phyloP scores from a whole-genome alignment of 495 filamentous ascomycete genomes.

The Penicillium parvum region DNA sequence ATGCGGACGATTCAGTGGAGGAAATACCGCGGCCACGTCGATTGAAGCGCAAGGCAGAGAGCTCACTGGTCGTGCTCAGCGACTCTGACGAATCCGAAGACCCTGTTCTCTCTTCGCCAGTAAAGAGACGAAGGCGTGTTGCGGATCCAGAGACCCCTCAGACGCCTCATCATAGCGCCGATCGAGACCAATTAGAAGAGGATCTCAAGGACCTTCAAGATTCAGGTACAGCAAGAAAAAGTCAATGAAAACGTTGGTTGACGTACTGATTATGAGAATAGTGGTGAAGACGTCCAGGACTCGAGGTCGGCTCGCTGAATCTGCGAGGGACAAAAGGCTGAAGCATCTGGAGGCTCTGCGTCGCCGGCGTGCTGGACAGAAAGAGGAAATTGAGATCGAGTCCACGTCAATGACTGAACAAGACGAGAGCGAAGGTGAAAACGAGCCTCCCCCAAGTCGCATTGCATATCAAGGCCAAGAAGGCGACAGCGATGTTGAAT shows the following conservation, averaged over 20 bases:
- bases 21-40: conserved; percentile 26
- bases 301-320: conserved; percentile 34
- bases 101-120: conserved; percentile 24
- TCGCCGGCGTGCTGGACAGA: conserved; percentile 55
- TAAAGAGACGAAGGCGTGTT: conserved; percentile 18
- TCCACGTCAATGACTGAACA: conserved; percentile 10
- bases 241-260: conserved; percentile 11
- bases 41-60: conserved; percentile 25
- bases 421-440: conserved; percentile 8
- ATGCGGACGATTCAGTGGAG: conserved; percentile 10
- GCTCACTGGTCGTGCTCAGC: conserved; percentile 13
- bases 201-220: conserved; percentile 45
- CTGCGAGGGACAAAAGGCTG: conserved; percentile 41
- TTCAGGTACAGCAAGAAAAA: conserved; percentile 28
- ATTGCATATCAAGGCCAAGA: not conserved
- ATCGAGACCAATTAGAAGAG: conserved; percentile 37
- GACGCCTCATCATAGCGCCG: conserved; percentile 19
- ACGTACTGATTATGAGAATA: no score
- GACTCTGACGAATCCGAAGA: conserved; percentile 30
- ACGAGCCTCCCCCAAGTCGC: not conserved
- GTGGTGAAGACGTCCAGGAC: conserved; percentile 40
- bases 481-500: conserved; percentile 35
- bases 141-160: conserved; percentile 15
- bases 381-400: conserved; percentile 29
- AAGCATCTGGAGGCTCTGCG: conserved; percentile 51